A percentile compares a stretch with the other conserved stretches of the same genome.
phyloP scores from a whole-genome alignment of 2,329 filamentous ascomycete genomes.

The Pseudofabraea citricarpa region DNA sequence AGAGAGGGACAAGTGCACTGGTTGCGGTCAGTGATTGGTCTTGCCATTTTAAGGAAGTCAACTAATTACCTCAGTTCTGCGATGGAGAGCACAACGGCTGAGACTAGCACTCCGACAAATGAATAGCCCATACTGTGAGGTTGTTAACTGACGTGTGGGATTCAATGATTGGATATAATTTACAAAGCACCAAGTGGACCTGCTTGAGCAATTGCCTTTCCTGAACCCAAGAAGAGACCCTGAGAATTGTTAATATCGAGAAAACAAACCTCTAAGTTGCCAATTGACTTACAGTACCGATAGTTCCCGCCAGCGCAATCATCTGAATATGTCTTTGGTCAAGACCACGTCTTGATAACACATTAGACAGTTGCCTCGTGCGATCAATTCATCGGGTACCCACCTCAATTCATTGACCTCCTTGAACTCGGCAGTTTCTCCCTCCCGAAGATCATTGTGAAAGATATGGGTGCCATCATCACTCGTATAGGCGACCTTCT shows the following conservation, averaged over 20 bases:
- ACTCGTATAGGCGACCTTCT: background rate
- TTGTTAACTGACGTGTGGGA: background rate
- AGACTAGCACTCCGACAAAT: slow-evolving; percentile 44
- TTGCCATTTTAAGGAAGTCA: background rate
- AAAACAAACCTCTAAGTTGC: background rate
- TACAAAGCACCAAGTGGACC: slow-evolving; percentile 45
- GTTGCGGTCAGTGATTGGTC: background rate
- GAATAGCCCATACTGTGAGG: slow-evolving; percentile 38
- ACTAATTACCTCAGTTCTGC: slow-evolving; percentile 46
- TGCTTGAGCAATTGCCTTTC: slow-evolving; percentile 44
- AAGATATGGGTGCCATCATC: background rate
- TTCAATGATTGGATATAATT: slow-evolving; percentile 1
- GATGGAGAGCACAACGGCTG: slow-evolving; percentile 43
- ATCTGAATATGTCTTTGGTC: slow-evolving; percentile 39
- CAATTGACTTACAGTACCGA: slow-evolving; percentile 33
- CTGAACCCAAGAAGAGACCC: slow-evolving; percentile 46
- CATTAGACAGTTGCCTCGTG: background rate
- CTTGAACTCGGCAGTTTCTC: slow-evolving; percentile 8
- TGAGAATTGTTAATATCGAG: slow-evolving; percentile 6
- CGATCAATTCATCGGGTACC: background rate
- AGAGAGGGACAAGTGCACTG: slow-evolving; percentile 41
- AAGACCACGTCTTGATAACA: slow-evolving; percentile 34
- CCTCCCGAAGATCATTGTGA: background rate
- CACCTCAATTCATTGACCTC: slow-evolving; percentile 16
- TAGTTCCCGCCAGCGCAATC: slow-evolving; percentile 39